A percentile compares a stretch with the other conserved stretches of the same genome.
Conservation (phyloP, 352 stramenopile genomes). For the Phytopythium vexans region DNA sequence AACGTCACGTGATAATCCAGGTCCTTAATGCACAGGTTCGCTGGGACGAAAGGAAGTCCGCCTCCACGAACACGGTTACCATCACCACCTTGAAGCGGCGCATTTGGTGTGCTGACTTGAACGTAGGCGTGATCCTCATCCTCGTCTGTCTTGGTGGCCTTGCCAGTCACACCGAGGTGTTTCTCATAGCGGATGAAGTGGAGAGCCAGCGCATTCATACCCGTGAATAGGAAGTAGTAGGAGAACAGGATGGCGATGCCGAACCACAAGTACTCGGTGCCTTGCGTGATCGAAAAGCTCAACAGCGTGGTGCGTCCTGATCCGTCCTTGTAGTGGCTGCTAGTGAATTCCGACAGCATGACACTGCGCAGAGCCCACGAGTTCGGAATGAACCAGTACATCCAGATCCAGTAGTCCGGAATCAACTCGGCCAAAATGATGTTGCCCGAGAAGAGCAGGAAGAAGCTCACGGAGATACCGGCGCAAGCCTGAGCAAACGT, state of each 20-base stretch:
- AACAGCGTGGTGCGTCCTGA: constrained; percentile 18
- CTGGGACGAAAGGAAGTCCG: constrained; percentile 34
- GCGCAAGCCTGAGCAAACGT: constrained; percentile 45
- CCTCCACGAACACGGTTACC: constrained; percentile 36
- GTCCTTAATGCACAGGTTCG: constrained; percentile 38
- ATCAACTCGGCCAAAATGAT: no score
- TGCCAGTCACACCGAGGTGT: constrained; percentile 33
- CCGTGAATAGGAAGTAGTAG: constrained; percentile 61
- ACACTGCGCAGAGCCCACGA: constrained; percentile 49
- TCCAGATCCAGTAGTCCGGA: no score
- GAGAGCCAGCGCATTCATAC: constrained; percentile 34
- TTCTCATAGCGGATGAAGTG: constrained; percentile 58
- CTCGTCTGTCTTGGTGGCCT: constrained; percentile 27
- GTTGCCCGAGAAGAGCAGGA: no score
- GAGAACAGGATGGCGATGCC: constrained; percentile 34
- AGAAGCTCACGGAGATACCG: constrained; percentile 53
- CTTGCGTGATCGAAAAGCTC: constrained; percentile 43
- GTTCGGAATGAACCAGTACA: constrained; percentile 58
- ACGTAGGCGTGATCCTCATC: constrained; percentile 31
- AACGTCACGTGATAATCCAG: constrained; percentile 53
- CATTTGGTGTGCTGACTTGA: constrained; percentile 26
- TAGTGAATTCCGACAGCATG: constrained; percentile 65
- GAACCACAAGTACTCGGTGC: constrained; percentile 46
- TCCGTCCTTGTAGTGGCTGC: constrained; percentile 23
- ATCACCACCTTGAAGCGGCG: constrained; percentile 3